These are phyloP conservation scores for Calendula officinalis DNA, from an alignment of 129 eudicot genomes.

Conservation along the genomic window DNA sequence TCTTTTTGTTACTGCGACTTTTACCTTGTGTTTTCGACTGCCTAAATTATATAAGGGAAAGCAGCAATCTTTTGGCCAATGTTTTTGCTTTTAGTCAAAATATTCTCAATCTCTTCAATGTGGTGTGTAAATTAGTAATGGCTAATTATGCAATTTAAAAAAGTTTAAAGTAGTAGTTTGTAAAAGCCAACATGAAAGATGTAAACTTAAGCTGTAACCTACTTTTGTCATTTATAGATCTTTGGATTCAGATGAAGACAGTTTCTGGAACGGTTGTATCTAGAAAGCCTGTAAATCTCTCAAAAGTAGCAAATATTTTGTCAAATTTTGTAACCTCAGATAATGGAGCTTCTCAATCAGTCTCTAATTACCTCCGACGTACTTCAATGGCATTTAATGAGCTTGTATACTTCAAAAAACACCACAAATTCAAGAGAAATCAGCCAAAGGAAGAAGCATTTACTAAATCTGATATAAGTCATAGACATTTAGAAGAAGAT, in stretches of 20 bases:
- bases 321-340: slow-evolving; percentile 41
- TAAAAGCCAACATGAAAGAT: background rate
- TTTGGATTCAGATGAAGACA: slow-evolving; percentile 42
- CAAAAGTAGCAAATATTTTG: slow-evolving; percentile 45
- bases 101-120: background rate
- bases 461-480: slow-evolving; percentile 21
- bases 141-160: background rate
- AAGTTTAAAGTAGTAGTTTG: background rate
- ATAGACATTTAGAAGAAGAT: slow-evolving; percentile 20
- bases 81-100: background rate
- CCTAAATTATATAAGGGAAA: background rate
- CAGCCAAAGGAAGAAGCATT: slow-evolving; percentile 15
- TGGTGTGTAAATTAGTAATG: background rate
- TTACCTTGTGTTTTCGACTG: background rate
- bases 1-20: background rate
- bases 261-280: slow-evolving; percentile 44
- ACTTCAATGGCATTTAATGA: slow-evolving; percentile 42
- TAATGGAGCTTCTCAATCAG: slow-evolving; percentile 56
- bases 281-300: slow-evolving; percentile 38
- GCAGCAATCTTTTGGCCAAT: background rate
- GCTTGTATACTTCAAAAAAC: slow-evolving; percentile 36
- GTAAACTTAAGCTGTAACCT: background rate
- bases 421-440: slow-evolving; percentile 13
- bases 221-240: too few species aligned
- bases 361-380: slow-evolving; percentile 43